Conservation (phyloP, 164 flowering plant genomes). For the Sextonia rubra region DNA sequence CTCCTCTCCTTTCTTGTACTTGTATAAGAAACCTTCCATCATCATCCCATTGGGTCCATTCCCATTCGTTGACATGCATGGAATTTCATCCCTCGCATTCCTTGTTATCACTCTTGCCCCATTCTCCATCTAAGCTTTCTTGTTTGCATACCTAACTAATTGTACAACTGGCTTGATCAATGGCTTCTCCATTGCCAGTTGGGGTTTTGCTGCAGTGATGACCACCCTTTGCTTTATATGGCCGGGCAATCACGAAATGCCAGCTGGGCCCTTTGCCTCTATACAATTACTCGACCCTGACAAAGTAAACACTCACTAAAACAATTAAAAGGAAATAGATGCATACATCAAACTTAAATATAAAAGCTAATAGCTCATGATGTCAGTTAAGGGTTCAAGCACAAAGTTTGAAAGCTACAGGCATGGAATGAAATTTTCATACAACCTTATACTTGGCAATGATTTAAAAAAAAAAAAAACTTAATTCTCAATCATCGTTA, state of each 20-base stretch:
- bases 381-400: too few relatives aligned
- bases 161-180: slow-evolving; percentile 4
- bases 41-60: slow-evolving; percentile 65
- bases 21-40: slow-evolving; percentile 70
- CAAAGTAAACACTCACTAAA: not conserved
- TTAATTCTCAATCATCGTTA: too few relatives aligned
- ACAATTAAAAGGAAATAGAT: too few relatives aligned
- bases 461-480: too few relatives aligned
- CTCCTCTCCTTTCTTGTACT: slow-evolving; percentile 66
- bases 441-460: too few relatives aligned
- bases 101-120: slow-evolving; percentile 25
- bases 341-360: too few relatives aligned
- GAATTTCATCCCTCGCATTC: slow-evolving; percentile 58
- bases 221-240: slow-evolving; percentile 20
- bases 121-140: not conserved
- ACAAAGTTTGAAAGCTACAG: not conserved
- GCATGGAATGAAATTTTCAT: too few relatives aligned
- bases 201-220: not conserved
- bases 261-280: too few relatives aligned
- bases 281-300: slow-evolving; percentile 32
- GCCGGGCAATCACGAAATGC: slow-evolving; percentile 19
- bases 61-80: slow-evolving; percentile 68
- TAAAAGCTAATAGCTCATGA: too few relatives aligned
- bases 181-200: slow-evolving; percentile 7
- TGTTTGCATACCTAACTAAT: not conserved